Base-by-base conservation (phyloP, 768 basidiomycete species). In the Gelatoporia subvermispora region DNA sequence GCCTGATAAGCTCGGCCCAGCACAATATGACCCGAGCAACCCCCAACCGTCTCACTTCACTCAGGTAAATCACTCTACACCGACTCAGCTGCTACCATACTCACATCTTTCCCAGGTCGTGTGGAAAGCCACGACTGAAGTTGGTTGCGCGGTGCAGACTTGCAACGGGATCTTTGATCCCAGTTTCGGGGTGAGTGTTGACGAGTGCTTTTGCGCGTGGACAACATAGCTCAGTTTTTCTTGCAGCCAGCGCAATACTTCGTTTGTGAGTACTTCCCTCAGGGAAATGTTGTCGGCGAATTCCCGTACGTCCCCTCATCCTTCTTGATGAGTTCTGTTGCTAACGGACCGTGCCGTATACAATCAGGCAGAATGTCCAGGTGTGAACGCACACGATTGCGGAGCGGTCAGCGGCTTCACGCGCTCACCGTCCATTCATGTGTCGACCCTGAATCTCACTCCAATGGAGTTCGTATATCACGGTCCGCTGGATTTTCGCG, bases 1-100 rank as follows among this genome's bases (percentile, higher is more conserved):
- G 16, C 17, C 36, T 11, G 18, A 21, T 25, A 51, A 18, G 23
- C 23, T 40, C 37, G 16, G 8, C 41, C n/a, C 55, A 84, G 82
- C 72, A 2, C 54, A 77, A 35, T 86, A 85, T 60, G 55, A 81
- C 55, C 66, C 82, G 31, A 71, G 58, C 57, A 78, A 78, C 62
- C 85, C 85, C 2, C 53, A 64, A 35, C 57, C 75, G 16, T 84
- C 82, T 41, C 86, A 88, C 61, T 88, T 82, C 59, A 88, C 86
- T 8, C 85, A 87, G 62, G 76, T 85, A 4, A 15, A n/a, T n/a
- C 3, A 18, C 25, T 18, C 22, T 37, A 24, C 10, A 20, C 16
- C 23, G 17, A 4, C 4, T 20, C 44, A 4, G 39, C 46, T 41
- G 22, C 5, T 13, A 31, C 13, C 28, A 31, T 18, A 11, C 15